Conservation (phyloP, 2,329 filamentous ascomycete genomes). For the Didymosphaeria variabile region DNA sequence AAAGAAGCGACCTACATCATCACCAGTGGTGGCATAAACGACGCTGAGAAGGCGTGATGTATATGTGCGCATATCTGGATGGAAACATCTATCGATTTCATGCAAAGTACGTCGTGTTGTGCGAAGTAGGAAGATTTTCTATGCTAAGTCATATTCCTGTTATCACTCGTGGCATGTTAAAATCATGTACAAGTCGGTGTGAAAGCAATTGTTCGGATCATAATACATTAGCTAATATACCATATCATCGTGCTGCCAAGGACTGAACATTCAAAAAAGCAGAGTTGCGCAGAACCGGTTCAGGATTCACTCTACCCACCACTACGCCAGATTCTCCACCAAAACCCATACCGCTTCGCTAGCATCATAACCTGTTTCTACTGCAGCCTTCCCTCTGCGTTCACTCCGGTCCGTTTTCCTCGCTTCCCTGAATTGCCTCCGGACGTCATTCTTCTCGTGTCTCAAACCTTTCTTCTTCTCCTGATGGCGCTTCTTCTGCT, state of each 20-base stretch:
- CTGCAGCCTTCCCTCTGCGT: slow-evolving; percentile 12
- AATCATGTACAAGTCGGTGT: neutral
- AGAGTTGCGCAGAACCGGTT: neutral
- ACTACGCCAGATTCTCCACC: slow-evolving; percentile 36
- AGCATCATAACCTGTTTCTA: slow-evolving; percentile 1
- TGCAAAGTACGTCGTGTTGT: neutral
- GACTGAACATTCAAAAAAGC: neutral
- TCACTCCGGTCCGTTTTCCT: slow-evolving; percentile 18
- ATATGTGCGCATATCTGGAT: neutral
- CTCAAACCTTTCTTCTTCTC: slow-evolving; percentile 32
- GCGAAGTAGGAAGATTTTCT: neutral
- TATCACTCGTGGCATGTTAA: neutral
- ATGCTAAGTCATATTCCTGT: neutral
- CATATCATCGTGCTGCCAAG: neutral
- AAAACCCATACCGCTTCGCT: slow-evolving; percentile 41
- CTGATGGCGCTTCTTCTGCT: slow-evolving; percentile 33
- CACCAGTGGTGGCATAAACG: slow-evolving; percentile 73
- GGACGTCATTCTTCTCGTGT: slow-evolving; percentile 30
- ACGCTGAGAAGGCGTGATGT: slow-evolving; percentile 68
- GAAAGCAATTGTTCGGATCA: neutral
- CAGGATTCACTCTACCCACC: neutral
- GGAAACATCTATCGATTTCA: neutral
- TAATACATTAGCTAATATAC: neutral
- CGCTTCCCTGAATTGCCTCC: slow-evolving; percentile 18
- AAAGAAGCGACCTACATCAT: slow-evolving; percentile 75